Evolutionary conservation across 2,329 filamentous ascomycete genomes (phyloP), one percentile per base, ranked within the genome.

Genomic region (Hypoxylon sp.): DNA sequence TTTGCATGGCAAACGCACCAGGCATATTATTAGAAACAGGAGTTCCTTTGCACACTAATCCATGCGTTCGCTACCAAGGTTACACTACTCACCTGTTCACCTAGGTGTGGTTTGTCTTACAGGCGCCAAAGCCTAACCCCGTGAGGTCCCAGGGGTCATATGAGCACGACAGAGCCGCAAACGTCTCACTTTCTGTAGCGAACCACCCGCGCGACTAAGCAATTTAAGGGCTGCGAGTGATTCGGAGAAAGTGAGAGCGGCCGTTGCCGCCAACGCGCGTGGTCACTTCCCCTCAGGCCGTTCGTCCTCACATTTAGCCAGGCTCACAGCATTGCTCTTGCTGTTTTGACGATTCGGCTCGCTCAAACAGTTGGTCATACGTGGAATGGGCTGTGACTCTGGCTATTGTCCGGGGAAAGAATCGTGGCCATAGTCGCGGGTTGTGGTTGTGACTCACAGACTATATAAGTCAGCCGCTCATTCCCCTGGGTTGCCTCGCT

Each of bases 91-190:
- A 63, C 43, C 36, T 43, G 32, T 30, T 25, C 30, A 28, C 49
- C 25, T 36, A 59, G 34, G 17, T 25, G 56, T 63, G 21, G 41
- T 9, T 36, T 32, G 43, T 51, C 51, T 58, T 32, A 50, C 38
- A 6, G 41, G 23, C 30, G 21, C 2, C 30, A 43, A 14, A 21
- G 25, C 11, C 38, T 38, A 28, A 28, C 48, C 55, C 36, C 50
- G 28, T 55, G 43, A 55, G 49, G 53, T 23, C 41, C 13, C 32
- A 38, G 41, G 43, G 41, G 38, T 55, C 50, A 52, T 19, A 43
- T 46, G 36, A 38, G 28, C 21, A 65, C 63, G 11, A 53, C 52
- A 53, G 58, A 66, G 38, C 45, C 48, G 46, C 52, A 61, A 46
- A 36, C 46, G 34, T 57, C 48, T 60, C 38, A 36, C 43, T 55